Base-by-base conservation (phyloP, 164 flowering plant species). In the Berberis thunbergii region DNA sequence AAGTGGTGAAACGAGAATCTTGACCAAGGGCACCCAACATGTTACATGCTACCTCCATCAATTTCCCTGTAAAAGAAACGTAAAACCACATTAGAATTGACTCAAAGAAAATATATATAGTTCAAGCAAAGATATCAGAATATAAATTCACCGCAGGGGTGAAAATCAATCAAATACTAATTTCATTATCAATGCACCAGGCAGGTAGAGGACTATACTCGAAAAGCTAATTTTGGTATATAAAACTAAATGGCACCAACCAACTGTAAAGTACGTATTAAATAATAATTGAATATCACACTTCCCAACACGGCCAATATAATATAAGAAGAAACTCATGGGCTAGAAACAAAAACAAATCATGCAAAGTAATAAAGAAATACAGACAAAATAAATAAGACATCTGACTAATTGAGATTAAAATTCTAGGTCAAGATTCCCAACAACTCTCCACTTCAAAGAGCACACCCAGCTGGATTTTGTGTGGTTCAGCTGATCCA, bases 1-100 rank as follows among this genome's bases (percentile, higher is more conserved):
- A 89, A 54, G 80, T 69, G 45, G 76, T 66, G 76, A 89, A 79
- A 41, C 41, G 86, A 43, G 84, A 74, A 66, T 78, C 70, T 58
- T 80, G 86, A 52, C 96, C 88, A 55, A 89, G 66, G 6, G 82
- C 71, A 13, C 77, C 84, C 13, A 87, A 80, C 86, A 89, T 75
- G 38, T 71, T 68, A 63, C 94, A 89, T 10, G 91, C 75, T 44
- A 86, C 80, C 69, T 89, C 96, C 71, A 87, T 44, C 75, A 89
- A 77, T 54, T 78, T 89, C 62, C 91, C 96, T 89, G 94, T 57
- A 65, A 54, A 59, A 44, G n/a, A 44, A 6, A 50, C 8, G 2
- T 8, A 11, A 7, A 9, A 52, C 10, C 3, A 12, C 49, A 46
- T 10, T 52, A 1, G n/a, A 52, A 52, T 1, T 10, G 10, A 2